phyloP scores from a whole-genome alignment of 1,284 basidiomycete genomes.

The Omphalotus olearius region DNA sequence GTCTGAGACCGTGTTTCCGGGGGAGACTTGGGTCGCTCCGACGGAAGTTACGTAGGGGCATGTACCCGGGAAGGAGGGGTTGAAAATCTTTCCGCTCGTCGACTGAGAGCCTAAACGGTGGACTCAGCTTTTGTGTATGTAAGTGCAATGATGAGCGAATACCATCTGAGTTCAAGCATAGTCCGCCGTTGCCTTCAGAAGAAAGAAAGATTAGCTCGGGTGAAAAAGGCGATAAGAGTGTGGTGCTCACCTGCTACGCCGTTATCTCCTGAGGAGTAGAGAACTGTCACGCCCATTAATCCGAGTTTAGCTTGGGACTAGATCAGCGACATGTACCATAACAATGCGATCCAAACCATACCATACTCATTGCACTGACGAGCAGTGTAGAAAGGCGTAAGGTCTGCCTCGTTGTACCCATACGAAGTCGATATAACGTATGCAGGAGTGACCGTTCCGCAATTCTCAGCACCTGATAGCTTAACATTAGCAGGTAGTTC shows the following conservation, averaged over 20 bases:
- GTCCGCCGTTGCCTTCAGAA: constrained; percentile 34
- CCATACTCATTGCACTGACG: constrained; percentile 47
- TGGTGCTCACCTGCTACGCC: constrained; percentile 31
- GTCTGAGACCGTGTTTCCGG: constrained; percentile 32
- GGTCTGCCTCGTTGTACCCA: constrained; percentile 41
- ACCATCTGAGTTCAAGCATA: constrained; percentile 37
- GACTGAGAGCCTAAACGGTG: constrained; percentile 26
- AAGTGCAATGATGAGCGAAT: constrained; percentile 6
- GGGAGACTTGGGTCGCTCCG: constrained; percentile 50
- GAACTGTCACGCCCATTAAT: constrained; percentile 39
- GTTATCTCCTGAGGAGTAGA: constrained; percentile 36
- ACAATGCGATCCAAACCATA: constrained; percentile 20
- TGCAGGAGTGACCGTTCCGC: constrained; percentile 38
- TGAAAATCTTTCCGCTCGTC: constrained; percentile 36
- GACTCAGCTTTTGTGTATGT: neutral
- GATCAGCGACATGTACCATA: constrained; percentile 15
- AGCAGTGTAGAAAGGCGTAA: constrained; percentile 36
- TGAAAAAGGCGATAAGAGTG: neutral
- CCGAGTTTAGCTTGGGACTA: constrained; percentile 36
- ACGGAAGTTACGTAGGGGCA: constrained; percentile 58
- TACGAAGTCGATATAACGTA: constrained; percentile 43
- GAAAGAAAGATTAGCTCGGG: constrained; percentile 20
- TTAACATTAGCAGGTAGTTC: no score
- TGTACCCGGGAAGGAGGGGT: constrained; percentile 50
- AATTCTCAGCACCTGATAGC: constrained; percentile 29